Conservation (phyloP, 441 rosid genomes). For the Populus hybrid region DNA sequence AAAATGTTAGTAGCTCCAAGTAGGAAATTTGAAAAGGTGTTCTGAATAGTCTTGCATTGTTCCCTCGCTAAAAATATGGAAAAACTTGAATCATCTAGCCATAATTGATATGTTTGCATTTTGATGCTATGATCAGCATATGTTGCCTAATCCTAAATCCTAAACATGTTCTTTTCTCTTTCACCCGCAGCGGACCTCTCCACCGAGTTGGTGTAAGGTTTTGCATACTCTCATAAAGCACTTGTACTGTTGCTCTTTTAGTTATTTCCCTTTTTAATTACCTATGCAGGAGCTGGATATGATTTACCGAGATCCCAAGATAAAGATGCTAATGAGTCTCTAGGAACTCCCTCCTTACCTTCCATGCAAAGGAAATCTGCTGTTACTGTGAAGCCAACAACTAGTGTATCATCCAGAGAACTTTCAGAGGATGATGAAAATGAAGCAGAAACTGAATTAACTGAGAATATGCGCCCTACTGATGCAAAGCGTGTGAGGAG, state of each 20-base stretch:
- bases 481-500: constrained; percentile 79
- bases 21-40: neutral
- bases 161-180: neutral
- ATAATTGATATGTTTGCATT: neutral
- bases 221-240: neutral
- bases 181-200: neutral
- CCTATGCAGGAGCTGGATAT: constrained; percentile 34
- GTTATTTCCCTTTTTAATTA: constrained; percentile 15
- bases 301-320: constrained; percentile 32
- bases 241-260: neutral
- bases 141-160: neutral
- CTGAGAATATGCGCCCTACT: constrained; percentile 51
- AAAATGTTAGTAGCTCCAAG: neutral
- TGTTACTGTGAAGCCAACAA: constrained; percentile 46
- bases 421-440: constrained; percentile 81
- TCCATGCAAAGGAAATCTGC: constrained; percentile 37
- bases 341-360: constrained; percentile 33
- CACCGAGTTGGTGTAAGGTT: neutral
- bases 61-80: neutral
- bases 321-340: constrained; percentile 32
- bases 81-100: neutral
- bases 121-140: neutral
- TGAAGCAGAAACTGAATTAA: constrained; percentile 73
- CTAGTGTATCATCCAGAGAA: constrained; percentile 84
- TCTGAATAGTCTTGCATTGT: neutral